Percentiles rank a stretch among this genome's conserved stretches.
Conservation (phyloP, 2,329 filamentous ascomycete species). For the Onygenales sp. region DNA sequence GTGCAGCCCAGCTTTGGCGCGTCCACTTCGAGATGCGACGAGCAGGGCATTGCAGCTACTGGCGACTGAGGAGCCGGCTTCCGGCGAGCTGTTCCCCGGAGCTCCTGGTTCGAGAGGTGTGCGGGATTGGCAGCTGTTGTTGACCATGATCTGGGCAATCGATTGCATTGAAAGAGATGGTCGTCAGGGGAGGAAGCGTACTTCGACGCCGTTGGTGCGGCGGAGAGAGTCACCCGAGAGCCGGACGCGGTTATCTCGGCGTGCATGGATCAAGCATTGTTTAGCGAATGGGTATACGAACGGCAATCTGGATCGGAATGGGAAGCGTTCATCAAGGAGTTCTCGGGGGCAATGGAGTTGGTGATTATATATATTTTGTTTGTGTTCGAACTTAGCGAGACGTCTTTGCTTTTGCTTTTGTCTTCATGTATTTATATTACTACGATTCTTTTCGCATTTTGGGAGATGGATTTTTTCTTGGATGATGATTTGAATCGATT, state of each 20-base stretch:
- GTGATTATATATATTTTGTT: neutral
- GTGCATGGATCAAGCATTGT: neutral
- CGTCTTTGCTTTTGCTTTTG: neutral
- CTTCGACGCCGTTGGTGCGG: neutral
- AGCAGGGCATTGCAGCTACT: constrained; percentile 44
- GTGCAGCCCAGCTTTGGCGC: constrained; percentile 46
- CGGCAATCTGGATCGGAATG: too few relatives aligned
- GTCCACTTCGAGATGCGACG: constrained; percentile 45
- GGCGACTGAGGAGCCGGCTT: constrained; percentile 31
- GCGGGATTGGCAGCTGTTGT: constrained; percentile 35
- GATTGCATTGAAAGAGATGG: constrained; percentile 32
- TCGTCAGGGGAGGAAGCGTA: constrained; percentile 11
- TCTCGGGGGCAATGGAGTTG: neutral
- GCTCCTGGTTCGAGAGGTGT: constrained; percentile 20
- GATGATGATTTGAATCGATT: too few relatives aligned
- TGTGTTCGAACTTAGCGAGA: neutral
- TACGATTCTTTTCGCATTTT: neutral
- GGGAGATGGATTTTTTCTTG: too few relatives aligned
- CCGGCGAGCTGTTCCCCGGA: constrained; percentile 24
- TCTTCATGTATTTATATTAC: neutral
- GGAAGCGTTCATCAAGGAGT: neutral
- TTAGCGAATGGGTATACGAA: neutral
- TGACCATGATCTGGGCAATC: constrained; percentile 38
- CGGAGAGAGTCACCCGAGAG: neutral
- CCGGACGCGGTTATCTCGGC: constrained; percentile 1